Conservation (phyloP, 257 asterid genomes). For the Capsicum rhomboideum region DNA sequence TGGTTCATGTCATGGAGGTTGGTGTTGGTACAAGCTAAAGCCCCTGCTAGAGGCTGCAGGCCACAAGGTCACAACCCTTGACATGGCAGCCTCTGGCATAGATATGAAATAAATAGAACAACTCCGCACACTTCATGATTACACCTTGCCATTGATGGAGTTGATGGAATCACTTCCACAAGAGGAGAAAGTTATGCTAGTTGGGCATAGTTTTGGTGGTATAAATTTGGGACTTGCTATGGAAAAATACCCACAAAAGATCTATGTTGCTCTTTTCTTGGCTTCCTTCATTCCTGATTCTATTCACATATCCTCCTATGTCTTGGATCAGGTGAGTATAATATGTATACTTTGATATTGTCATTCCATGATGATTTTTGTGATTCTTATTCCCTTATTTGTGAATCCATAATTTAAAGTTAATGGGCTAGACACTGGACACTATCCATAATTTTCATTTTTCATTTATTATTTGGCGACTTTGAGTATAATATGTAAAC, state of each 20-base stretch:
- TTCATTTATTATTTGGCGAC: too few species aligned
- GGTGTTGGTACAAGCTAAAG: slow-evolving; percentile 18
- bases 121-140: slow-evolving; percentile 6
- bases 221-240: slow-evolving; percentile 7
- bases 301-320: neutral
- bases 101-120: neutral
- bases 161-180: slow-evolving; percentile 11
- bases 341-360: neutral
- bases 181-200: slow-evolving; percentile 9
- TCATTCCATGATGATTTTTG: neutral
- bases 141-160: slow-evolving; percentile 8
- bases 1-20: slow-evolving; percentile 22
- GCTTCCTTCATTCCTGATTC: slow-evolving; percentile 16
- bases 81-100: slow-evolving; percentile 14
- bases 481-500: too few species aligned
- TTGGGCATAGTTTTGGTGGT: slow-evolving; percentile 25
- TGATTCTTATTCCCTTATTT: neutral
- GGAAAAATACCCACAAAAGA: slow-evolving; percentile 14
- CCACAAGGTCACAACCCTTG: slow-evolving; percentile 13
- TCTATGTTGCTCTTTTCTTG: slow-evolving; percentile 9
- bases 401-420: too few species aligned
- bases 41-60: slow-evolving; percentile 1
- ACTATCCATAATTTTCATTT: too few species aligned
- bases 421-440: too few species aligned
- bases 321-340: neutral